Evolutionary conservation across 2,329 filamentous ascomycete genomes (phyloP), one percentile per base, ranked within the genome.

Genomic region (Aureobasidium sp.): DNA sequence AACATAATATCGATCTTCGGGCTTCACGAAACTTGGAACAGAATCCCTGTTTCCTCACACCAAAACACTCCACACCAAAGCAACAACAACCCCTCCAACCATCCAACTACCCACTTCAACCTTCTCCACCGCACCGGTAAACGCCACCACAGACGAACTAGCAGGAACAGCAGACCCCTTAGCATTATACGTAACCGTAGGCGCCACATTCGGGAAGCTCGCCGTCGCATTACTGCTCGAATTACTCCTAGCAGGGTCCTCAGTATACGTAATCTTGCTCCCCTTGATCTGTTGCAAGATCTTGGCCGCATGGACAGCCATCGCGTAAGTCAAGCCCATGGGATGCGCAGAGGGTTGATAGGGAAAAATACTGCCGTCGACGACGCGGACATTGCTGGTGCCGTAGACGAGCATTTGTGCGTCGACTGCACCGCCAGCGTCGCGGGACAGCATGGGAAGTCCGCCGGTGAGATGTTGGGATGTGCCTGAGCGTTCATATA

Each of bases 341-440:
- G 73, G 63, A 69, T 75, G 73, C 11, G 72, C 73, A 48, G 68
- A 69, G 14, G 72, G 68, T 61, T 74, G 70, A 58, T 65, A 68
- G 15, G 67, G 67, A 5, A 75, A 66, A 1, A 72, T 62, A 52
- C 71, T 72, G n/a, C 71, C 73, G 68, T 75, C 72, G 8, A 70
- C 70, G 1, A 75, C 70, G 39, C 73, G 67, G 11, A 75, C 68
- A 47, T 73, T 73, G 7, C 44, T 22, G 9, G 67, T 68, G 6
- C 73, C 73, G 62, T 74, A 73, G 14, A 75, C 69, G 42, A 57
- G 68, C 29, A 70, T 67, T 52, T 71, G 57, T 0, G 31, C n/a
- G 65, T 74, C 69, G 1, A 75, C 72, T 2, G 74, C 73, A 20
- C 73, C 73, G 1, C 72, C 71, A 17, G 68, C 49, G 8, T 68